Base-by-base conservation (phyloP, 2,329 filamentous ascomycete species). In the Nemania bipapillata region DNA sequence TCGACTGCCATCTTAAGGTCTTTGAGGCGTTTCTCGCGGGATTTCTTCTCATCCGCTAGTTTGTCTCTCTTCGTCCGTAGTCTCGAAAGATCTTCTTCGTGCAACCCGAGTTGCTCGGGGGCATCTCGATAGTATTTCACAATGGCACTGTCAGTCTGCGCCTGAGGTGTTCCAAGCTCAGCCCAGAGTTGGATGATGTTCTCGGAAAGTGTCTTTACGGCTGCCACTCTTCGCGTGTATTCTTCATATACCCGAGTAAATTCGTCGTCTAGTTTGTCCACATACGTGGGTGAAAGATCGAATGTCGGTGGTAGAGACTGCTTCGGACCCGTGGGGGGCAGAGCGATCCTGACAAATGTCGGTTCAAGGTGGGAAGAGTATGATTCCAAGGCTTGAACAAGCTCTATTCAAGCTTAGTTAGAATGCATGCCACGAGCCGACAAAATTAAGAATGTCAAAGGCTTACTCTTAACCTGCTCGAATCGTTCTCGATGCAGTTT, bases 171-270 rank as follows among this genome's bases (percentile, higher is more conserved):
- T 50, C 96, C 96, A 9, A 99, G 88, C 80, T 99, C 96, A 0
- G 93, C 95, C 94, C 96, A 99, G 0, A 99, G 86, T 74, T 93
- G 92, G 75, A 99, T 96, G 68, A 97, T 95, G 70, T 96, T 90
- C 75, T 97, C 92, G 47, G 89, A 90, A 2, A 93, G 81, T 22
- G 89, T 82, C 79, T 93, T 89, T 15, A 98, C 94, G 0, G 88
- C 89, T 32, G 87, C 86, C 52, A 97, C 86, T 55, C 96, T 92
- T 73, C 90, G 91, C 50, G 91, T 93, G 81, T 98, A 99, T 82
- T 99, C 96, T 77, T 98, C 94, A 80, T 98, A 98, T 22, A 99
- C 93, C 68, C 94, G 89, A 11, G 93, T 93, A 78, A 98, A 99
- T 80, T 99, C 96, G 62, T 87, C 86, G 78, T 99, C 95, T 22